These are phyloP conservation scores for Erigeron philadelphicus DNA, from an alignment of 140 eudicot species.

Conservation along the genomic window DNA sequence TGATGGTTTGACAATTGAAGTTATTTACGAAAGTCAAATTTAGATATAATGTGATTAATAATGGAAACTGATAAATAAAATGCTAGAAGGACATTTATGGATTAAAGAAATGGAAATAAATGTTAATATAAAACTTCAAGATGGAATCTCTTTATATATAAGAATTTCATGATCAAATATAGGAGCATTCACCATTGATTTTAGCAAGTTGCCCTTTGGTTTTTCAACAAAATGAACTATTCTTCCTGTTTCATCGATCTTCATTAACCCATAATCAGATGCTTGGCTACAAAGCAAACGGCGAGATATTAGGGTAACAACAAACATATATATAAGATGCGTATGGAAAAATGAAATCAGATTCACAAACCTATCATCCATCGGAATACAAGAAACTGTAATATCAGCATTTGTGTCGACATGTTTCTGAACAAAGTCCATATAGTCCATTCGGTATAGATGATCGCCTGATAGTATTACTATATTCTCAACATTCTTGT, in stretches of 20 bases:
- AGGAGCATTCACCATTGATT: slow-evolving; percentile 53
- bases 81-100: neutral
- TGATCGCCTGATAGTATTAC: slow-evolving; percentile 90
- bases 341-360: neutral
- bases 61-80: no score
- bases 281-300: slow-evolving; percentile 60
- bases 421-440: slow-evolving; percentile 96
- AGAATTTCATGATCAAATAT: neutral
- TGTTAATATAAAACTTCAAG: no score
- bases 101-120: neutral
- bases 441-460: slow-evolving; percentile 90
- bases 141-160: neutral
- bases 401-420: slow-evolving; percentile 86
- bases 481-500: slow-evolving; percentile 74
- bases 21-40: no score
- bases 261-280: slow-evolving; percentile 92
- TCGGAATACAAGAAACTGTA: slow-evolving; percentile 90
- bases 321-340: neutral
- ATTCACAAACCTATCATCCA: slow-evolving; percentile 72
- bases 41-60: no score
- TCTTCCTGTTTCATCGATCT: slow-evolving; percentile 70
- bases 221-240: slow-evolving; percentile 78
- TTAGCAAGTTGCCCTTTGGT: slow-evolving; percentile 75
- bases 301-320: neutral
- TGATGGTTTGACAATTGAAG: no score